A percentile compares a stretch with the other conserved stretches of the same genome.
Conservation (phyloP, 108 stramenopile genomes). For the Nitzschia sp. region DNA sequence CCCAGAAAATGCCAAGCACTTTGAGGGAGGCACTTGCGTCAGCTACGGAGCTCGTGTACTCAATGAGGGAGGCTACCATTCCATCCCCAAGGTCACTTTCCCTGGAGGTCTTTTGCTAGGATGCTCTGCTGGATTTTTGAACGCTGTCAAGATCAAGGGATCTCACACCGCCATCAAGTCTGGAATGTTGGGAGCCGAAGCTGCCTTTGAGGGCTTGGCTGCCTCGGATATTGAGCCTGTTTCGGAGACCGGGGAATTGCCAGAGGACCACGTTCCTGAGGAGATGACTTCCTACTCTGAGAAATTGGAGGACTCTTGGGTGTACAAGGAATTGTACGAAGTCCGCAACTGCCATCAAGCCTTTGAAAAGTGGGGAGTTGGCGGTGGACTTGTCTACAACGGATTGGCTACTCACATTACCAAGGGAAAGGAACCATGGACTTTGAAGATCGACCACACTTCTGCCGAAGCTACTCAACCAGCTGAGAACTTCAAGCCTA, state of each 20-base stretch:
- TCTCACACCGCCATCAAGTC: constrained; percentile 97
- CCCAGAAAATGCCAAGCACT: constrained; percentile 79
- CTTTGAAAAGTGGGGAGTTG: constrained; percentile 90
- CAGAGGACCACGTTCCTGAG: constrained; percentile 35
- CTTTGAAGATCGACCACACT: constrained; percentile 58
- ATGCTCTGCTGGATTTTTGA: constrained; percentile 96
- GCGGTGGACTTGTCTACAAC: constrained; percentile 87
- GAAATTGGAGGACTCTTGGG: constrained; percentile 88
- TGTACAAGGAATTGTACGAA: constrained; percentile 88
- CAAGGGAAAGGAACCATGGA: constrained; percentile 96
- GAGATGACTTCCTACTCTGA: constrained; percentile 64
- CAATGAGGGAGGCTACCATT: constrained; percentile 97
- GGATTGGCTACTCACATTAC: constrained; percentile 89
- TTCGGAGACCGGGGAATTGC: constrained; percentile 65
- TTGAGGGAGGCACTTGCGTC: constrained; percentile 94
- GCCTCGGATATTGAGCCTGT: constrained; percentile 67
- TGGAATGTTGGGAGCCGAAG: constrained; percentile 93
- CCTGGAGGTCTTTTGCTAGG: constrained; percentile 93
- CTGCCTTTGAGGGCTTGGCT: constrained; percentile 74
- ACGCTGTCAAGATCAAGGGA: constrained; percentile 99
- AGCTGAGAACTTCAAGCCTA: constrained; percentile 61
- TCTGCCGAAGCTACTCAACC: constrained; percentile 75
- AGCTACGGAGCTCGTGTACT: constrained; percentile 96
- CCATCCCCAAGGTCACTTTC: constrained; percentile 95
- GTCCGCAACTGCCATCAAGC: constrained; percentile 97